Evolutionary conservation across 2,329 filamentous ascomycete genomes (phyloP), one percentile per base, ranked within the genome.

Genomic region (Colletotrichum gigasporum): DNA sequence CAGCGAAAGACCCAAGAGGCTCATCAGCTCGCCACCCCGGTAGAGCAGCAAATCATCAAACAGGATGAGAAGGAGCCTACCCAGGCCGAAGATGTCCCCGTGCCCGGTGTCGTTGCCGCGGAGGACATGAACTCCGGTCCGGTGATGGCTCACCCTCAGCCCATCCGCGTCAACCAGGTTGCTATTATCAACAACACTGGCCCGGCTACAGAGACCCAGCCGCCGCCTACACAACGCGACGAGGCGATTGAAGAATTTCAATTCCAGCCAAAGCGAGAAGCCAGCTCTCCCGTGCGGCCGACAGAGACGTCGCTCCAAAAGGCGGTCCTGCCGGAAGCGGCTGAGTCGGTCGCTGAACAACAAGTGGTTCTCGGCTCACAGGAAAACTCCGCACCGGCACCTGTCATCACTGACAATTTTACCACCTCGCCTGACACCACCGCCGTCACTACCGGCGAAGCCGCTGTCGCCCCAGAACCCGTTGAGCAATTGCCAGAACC

Each of bases 61-160:
- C 50, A 44, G 14, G 32, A 65, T 5, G 44, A 63, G n/a, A 37
- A 37, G 3, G 24, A 44, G 14, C 18, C 51, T 18, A 18, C 18
- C 4, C 52, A 39, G n/a, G 18, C 45, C 7, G 50, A 39, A 34
- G 20, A 44, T 39, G 44, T 50, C 16, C 18, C 62, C 5, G 50
- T 8, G 16, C 10, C n/a, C n/a, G 34, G 20, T n/a, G 30, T 50
- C 39, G 45, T 42, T 16, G 42, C 47, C 4, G 30, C 56, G 18
- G 18, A 55, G 22, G 24, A 24, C 12, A 52, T 37, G 42, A 32
- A 26, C 26, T 48, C 63, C 7, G 37, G 63, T 26, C 63, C 44
- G 41, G 32, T 63, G 14, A 67, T 68, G 34, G 63, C 54, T 5
- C 58, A 68, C 28, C 66, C 66, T n/a, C 63, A 60, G 30, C 66